Evolutionary conservation across 2,329 filamentous ascomycete species (phyloP).

Genomic region (Immersiporthe knoxdaviesiana): DNA sequence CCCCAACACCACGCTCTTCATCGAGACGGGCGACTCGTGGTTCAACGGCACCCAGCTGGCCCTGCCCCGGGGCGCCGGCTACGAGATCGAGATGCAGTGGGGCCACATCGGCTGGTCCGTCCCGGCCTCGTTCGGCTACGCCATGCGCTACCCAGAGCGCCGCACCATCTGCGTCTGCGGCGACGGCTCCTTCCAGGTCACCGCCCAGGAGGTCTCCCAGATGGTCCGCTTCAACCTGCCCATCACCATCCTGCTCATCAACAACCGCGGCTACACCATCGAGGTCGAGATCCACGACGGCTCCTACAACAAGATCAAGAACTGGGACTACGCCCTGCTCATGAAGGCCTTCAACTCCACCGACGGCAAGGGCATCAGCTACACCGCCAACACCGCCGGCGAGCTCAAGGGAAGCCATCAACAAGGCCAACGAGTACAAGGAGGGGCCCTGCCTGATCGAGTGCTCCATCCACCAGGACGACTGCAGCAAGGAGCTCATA

Average conservation of each 20-base stretch:
- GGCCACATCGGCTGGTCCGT: slow-evolving; percentile 38
- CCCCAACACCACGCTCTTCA: slow-evolving; percentile 33
- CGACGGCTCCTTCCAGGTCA: slow-evolving; percentile 44
- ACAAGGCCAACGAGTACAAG: slow-evolving; percentile 30
- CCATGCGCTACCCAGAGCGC: slow-evolving; percentile 32
- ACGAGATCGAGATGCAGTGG: slow-evolving; percentile 40
- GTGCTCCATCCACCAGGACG: slow-evolving; percentile 37
- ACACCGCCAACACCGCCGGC: slow-evolving; percentile 33
- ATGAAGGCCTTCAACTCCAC: slow-evolving; percentile 35
- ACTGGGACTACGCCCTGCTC: slow-evolving; percentile 38
- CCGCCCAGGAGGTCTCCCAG: slow-evolving; percentile 42
- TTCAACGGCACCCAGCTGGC: slow-evolving; percentile 36
- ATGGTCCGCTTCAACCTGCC: slow-evolving; percentile 40
- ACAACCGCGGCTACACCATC: slow-evolving; percentile 45
- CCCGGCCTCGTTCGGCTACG: slow-evolving; percentile 36
- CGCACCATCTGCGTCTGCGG: slow-evolving; percentile 40
- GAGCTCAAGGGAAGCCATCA: slow-evolving; percentile 33
- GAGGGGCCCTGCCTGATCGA: slow-evolving; percentile 35
- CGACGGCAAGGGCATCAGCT: slow-evolving; percentile 34
- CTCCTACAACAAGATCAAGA: slow-evolving; percentile 39
- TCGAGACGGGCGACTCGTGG: slow-evolving; percentile 37
- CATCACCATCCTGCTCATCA: slow-evolving; percentile 40
- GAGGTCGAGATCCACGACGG: slow-evolving; percentile 44
- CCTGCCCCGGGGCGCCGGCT: slow-evolving; percentile 34
- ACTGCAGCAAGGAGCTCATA: slow-evolving; percentile 36